Evolutionary conservation across 345 rosid species (phyloP), one percentile per base, ranked within the genome.

Genomic region (Euphorbia peplus): DNA sequence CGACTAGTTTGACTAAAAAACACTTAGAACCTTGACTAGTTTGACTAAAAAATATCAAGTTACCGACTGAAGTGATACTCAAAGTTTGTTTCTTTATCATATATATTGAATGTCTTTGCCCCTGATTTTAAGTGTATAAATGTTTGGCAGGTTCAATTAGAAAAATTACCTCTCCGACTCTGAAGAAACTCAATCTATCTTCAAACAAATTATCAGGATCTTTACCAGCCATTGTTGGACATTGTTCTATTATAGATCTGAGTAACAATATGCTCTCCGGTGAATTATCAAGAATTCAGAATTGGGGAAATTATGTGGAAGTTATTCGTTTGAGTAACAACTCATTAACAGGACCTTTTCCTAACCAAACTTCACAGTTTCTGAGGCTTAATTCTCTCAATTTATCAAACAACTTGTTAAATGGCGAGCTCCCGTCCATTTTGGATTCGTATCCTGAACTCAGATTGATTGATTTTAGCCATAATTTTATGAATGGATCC

Each of bases 271-370:
- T 72, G 37, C 77, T 92, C 59, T 87, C 90, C 51, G 98, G 96
- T 37, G 79, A 84, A 60, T 71, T 90, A 11, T 88, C 96, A 47
- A 86, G 91, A 73, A 83, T 90, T 22, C 85, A 79, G 79, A 72
- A 71, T 64, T 92, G 96, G 98, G 98, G 98, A 32, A 83, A 88
- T 80, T 84, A 83, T 58, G 87, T 83, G 55, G 96, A 90, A 80
- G 75, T 73, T 60, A 86, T 92, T 72, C 82, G 81, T 56, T 72
- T 92, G 84, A 92, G 89, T 77, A 88, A 90, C 35, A 92, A 92
- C 74, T 73, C 80, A 53, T 77, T 92, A 75, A 77, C 78, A 11
- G 96, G 98, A 74, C 73, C 81, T 67, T 63, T 90, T 62, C 90
- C 95, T 15, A 64, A 73, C 72, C 76, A 83, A 78, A 88, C 96